phyloP scores from a whole-genome alignment of 2,329 filamentous ascomycete genomes.

The Colletotrichum navitas region DNA sequence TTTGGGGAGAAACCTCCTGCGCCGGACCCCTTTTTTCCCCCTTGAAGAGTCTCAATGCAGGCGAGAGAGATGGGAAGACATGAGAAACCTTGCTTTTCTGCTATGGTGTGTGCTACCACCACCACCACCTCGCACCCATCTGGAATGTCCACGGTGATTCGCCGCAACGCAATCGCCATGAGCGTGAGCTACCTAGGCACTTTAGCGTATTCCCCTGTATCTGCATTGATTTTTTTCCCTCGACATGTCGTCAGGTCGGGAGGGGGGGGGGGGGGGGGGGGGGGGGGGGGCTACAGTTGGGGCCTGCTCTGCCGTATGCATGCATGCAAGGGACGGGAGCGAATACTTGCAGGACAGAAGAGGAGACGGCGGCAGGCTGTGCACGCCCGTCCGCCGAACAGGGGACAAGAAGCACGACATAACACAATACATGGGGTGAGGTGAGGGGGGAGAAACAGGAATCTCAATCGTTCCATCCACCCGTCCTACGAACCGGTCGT shows the following conservation, averaged over 20 bases:
- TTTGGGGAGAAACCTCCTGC: not conserved
- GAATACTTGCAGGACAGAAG: not conserved
- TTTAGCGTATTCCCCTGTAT: not conserved
- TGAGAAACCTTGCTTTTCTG: not conserved
- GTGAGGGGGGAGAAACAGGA: not conserved
- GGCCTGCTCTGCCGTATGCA: not conserved
- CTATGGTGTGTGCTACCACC: too few species aligned
- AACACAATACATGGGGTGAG: too few species aligned
- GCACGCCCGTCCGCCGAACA: not conserved
- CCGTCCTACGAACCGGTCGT: not conserved
- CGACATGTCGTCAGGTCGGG: not conserved
- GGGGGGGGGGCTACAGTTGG: not conserved
- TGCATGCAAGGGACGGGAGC: constrained; percentile 5
- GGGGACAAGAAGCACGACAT: not conserved
- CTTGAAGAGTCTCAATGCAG: constrained; percentile 1
- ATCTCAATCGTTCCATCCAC: not conserved
- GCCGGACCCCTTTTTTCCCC: not conserved
- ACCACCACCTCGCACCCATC: not conserved
- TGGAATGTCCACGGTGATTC: not conserved
- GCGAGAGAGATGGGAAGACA: not conserved
- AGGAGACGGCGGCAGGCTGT: not conserved
- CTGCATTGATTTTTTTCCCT: not conserved
- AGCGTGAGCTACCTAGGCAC: not conserved
- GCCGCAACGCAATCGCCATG: not conserved
- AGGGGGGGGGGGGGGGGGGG: not conserved